Base-by-base conservation (phyloP, 2,329 filamentous ascomycete genomes). In the Huntiella bhutanensis region DNA sequence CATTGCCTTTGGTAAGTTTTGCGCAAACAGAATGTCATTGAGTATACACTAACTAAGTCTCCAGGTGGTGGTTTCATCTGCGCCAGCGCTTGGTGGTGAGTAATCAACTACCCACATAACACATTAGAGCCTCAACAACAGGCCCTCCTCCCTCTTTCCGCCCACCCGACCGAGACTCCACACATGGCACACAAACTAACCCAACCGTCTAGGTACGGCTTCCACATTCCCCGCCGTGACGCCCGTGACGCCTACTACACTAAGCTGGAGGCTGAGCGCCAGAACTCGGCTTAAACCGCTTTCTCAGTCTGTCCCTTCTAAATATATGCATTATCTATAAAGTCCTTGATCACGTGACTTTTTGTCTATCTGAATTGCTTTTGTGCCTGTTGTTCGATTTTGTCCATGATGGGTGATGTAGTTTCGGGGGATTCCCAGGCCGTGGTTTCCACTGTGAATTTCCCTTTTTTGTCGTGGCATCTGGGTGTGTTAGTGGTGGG, bases 361-460 rank as follows among this genome's bases (percentile, higher is more conserved):
- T 12, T 11, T 39, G 22, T 28, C 22, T 28, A 28, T 38, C 38
- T 45, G 11, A 49, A 49, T 28, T 38, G 41, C 13, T 43, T 39
- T 33, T 49, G 43, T 42, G 47, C 33, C 16, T 49, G 43, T 39
- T 34, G 37, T 33, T 49, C 47, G 28, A 49, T 46, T 33, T 33
- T 46, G 17, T 46, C 39, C 43, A 49, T 49, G 43, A 49, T 46
- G 39, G 47, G 47, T n/a, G 46, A 34, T 13, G 47, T 49, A n/a
- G 40, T 16, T 28, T 44, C 22, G 36, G 48, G 41, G 11, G 34
- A 64, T 59, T 79, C 74, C 75, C 74, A 79, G 38, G 67, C 65
- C 10, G 75, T 79, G 17, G 75, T 80, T 60, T 80, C 75, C 38
- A 77, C 70, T 57, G 64, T 69, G 53, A 79, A 80, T 5, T 49